Percentiles rank a stretch among this genome's conserved stretches.
These are phyloP conservation scores for Pyrenophora seminiperda DNA, from an alignment of 2,329 filamentous ascomycete species.

Conservation along the genomic window DNA sequence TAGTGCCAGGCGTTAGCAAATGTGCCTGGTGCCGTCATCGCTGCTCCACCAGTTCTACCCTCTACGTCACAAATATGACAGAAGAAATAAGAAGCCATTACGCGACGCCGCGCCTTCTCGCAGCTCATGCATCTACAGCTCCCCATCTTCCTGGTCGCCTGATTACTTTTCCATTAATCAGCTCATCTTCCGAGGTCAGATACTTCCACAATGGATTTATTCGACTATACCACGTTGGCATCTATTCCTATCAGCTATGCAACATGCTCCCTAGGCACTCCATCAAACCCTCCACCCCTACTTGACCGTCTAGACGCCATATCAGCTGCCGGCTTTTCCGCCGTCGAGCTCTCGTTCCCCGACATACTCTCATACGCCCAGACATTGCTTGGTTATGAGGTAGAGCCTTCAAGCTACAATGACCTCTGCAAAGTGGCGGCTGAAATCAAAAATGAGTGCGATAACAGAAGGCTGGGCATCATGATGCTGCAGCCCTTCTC, in stretches of 20 bases:
- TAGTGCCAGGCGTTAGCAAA: neutral
- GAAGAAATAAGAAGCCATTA: slow-evolving; percentile 10
- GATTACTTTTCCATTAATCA: neutral
- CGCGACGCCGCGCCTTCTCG: slow-evolving; percentile 3
- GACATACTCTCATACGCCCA: slow-evolving; percentile 70
- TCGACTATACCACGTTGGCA: slow-evolving; percentile 44
- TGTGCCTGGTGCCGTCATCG: slow-evolving; percentile 16
- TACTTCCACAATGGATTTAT: slow-evolving; percentile 34
- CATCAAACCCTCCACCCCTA: slow-evolving; percentile 54
- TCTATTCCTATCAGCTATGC: slow-evolving; percentile 60
- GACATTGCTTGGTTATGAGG: slow-evolving; percentile 55
- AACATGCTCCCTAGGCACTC: slow-evolving; percentile 60
- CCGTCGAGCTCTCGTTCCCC: slow-evolving; percentile 75
- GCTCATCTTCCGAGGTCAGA: neutral
- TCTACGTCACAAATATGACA: slow-evolving; percentile 33
- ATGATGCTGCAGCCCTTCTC: slow-evolving; percentile 77
- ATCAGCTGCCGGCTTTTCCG: slow-evolving; percentile 67
- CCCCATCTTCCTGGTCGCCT: neutral
- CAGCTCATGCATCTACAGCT: neutral
- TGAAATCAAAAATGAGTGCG: slow-evolving; percentile 61
- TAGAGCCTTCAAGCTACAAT: slow-evolving; percentile 64
- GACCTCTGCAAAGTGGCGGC: slow-evolving; percentile 60
- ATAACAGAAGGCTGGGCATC: slow-evolving; percentile 62
- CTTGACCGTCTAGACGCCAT: slow-evolving; percentile 67
- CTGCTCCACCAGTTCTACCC: slow-evolving; percentile 26